These are phyloP conservation scores for Ashbya aceris DNA, from an alignment of 1,139 yeast species.

Conservation along the genomic window DNA sequence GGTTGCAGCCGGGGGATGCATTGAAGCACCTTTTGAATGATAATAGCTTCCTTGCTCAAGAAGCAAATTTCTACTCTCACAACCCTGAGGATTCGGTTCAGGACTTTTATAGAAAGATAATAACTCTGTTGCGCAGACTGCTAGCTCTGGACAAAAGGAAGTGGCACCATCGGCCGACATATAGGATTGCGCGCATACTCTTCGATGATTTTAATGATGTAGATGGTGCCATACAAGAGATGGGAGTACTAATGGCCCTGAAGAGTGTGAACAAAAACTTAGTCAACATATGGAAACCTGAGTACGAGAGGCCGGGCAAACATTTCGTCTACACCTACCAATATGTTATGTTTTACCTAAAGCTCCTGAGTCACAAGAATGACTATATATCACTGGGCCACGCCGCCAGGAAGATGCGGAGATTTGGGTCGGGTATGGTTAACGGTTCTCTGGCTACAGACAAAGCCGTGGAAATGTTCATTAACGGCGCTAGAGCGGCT, in stretches of 20 bases:
- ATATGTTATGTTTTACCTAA: constrained; percentile 57
- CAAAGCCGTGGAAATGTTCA: constrained; percentile 18
- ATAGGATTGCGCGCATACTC: constrained; percentile 56
- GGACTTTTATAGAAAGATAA: constrained; percentile 27
- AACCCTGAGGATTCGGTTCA: constrained; percentile 10
- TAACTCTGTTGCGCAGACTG: constrained; percentile 35
- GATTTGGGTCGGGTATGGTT: constrained; percentile 65
- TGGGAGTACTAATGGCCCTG: constrained; percentile 53
- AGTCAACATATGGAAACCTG: constrained; percentile 89
- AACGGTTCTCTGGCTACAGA: constrained; percentile 24
- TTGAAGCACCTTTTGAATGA: constrained; percentile 34
- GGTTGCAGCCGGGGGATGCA: constrained; percentile 34
- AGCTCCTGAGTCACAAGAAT: constrained; percentile 42
- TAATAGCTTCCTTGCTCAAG: constrained; percentile 22
- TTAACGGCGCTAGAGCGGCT: constrained; percentile 14
- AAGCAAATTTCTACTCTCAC: constrained; percentile 3
- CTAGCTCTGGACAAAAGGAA: constrained; percentile 62
- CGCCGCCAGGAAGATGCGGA: constrained; percentile 61
- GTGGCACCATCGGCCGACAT: constrained; percentile 88
- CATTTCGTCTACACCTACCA: constrained; percentile 73
- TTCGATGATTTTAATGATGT: constrained; percentile 46
- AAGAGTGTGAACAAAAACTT: constrained; percentile 64
- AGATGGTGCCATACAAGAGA: constrained; percentile 51
- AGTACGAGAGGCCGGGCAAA: constrained; percentile 82
- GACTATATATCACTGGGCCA: constrained; percentile 53